phyloP scores from a whole-genome alignment of 108 stramenopile species.

The Fragilaria crotonensis region DNA sequence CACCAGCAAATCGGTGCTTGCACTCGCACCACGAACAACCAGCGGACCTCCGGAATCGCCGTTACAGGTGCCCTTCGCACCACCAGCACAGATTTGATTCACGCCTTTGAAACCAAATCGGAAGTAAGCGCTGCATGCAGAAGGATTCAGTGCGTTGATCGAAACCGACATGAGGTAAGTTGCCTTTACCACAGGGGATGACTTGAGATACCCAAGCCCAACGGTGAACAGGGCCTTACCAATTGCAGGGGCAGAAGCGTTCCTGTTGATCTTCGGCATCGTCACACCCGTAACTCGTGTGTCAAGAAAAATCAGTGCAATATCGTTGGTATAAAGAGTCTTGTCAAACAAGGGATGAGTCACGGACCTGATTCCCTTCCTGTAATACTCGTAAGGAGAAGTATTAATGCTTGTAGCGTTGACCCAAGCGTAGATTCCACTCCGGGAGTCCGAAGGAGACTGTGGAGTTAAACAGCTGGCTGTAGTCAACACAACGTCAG shows the following conservation, averaged over 20 bases:
- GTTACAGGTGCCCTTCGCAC: not conserved
- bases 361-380: not conserved
- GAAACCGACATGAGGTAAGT: conserved; percentile 11
- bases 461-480: too few relatives aligned
- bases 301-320: too few relatives aligned
- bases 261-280: conserved; percentile 13
- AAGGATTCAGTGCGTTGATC: conserved; percentile 15
- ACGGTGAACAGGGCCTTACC: not conserved
- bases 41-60: conserved; percentile 22
- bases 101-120: too few relatives aligned
- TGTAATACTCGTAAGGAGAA: not conserved
- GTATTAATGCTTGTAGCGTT: too few relatives aligned
- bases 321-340: conserved; percentile 15
- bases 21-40: conserved; percentile 6
- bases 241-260: conserved; percentile 5
- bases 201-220: conserved; percentile 13
- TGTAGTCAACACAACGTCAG: conserved; percentile 10
- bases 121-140: conserved; percentile 1
- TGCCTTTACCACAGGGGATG: conserved; percentile 11
- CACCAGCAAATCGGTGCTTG: too few relatives aligned
- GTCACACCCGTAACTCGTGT: too few relatives aligned
- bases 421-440: too few relatives aligned
- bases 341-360: conserved; percentile 29
- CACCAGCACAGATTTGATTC: conserved; percentile 19
- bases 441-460: too few relatives aligned